A percentile compares a stretch with the other conserved stretches of the same genome.
phyloP scores from a whole-genome alignment of 106 monocot species.

The Acorus calamus region DNA sequence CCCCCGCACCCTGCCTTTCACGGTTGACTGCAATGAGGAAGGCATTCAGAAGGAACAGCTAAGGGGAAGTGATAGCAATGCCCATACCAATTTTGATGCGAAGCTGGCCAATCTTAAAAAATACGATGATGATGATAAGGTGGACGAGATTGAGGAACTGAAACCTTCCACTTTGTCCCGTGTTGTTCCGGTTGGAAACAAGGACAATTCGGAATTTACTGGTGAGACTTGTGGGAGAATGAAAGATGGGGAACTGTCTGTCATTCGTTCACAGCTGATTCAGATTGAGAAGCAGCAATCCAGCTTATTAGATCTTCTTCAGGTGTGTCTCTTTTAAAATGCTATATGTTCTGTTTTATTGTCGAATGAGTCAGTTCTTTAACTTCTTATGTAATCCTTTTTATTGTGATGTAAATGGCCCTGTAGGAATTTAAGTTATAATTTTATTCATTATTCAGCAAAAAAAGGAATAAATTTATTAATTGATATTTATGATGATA shows the following conservation, averaged over 20 bases:
- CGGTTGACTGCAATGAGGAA: constrained; percentile 20
- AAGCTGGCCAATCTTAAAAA: constrained; percentile 36
- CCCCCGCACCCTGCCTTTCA: constrained; percentile 17
- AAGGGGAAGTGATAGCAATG: constrained; percentile 3
- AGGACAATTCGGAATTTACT: constrained; percentile 22
- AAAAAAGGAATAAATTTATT: no score
- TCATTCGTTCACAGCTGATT: constrained; percentile 70
- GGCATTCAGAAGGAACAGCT: constrained; percentile 7
- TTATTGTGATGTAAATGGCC: no score
- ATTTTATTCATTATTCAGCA: no score
- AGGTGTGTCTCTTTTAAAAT: constrained; percentile 39
- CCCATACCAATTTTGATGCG: constrained; percentile 21
- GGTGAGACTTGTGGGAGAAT: constrained; percentile 1
- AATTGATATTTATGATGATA: no score
- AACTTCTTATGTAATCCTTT: no score
- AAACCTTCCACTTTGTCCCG: constrained; percentile 23
- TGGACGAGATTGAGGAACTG: constrained; percentile 11
- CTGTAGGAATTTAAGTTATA: no score
- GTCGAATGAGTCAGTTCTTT: no score
- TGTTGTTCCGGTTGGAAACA: constrained; percentile 44
- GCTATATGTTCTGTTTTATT: neutral
- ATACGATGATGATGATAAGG: constrained; percentile 35
- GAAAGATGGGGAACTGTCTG: constrained; percentile 50
- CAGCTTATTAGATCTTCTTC: constrained; percentile 70
- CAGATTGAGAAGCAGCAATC: constrained; percentile 96